Conservation (phyloP, 2,329 filamentous ascomycete species). For the Pezizomycotina sp. region DNA sequence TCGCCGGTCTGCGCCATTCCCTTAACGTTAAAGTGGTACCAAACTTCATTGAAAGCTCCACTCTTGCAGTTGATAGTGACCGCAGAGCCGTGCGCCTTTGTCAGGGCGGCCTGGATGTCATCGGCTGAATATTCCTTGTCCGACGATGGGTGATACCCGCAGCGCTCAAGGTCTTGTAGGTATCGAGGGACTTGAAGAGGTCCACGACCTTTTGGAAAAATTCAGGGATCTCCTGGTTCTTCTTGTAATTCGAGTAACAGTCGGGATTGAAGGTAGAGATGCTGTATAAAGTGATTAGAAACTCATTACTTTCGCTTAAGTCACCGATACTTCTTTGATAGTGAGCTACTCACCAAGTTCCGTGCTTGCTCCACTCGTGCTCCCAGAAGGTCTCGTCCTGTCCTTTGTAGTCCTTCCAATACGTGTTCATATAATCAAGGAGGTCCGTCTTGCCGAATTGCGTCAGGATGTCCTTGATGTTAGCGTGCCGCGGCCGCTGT, state of each 20-base stretch:
- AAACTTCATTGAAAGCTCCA: slow-evolving; percentile 37
- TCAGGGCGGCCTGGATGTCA: slow-evolving; percentile 44
- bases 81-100: slow-evolving; percentile 37
- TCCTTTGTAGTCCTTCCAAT: slow-evolving; percentile 55
- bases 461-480: slow-evolving; percentile 47
- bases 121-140: slow-evolving; percentile 42
- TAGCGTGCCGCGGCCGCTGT: slow-evolving; percentile 43
- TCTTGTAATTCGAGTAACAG: slow-evolving; percentile 47
- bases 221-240: slow-evolving; percentile 48
- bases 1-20: slow-evolving; percentile 32
- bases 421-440: slow-evolving; percentile 49
- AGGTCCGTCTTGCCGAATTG: slow-evolving; percentile 39
- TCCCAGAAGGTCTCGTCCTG: slow-evolving; percentile 51
- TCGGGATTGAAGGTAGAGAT: slow-evolving; percentile 49
- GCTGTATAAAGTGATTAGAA: too few species aligned
- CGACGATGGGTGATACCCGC: slow-evolving; percentile 33
- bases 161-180: slow-evolving; percentile 35
- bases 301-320: neutral
- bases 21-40: slow-evolving; percentile 47
- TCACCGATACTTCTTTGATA: neutral
- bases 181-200: slow-evolving; percentile 49
- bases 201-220: slow-evolving; percentile 51
- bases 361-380: slow-evolving; percentile 55
- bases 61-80: slow-evolving; percentile 42
- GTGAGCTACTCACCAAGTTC: too few species aligned